These are phyloP conservation scores for Plasmodium gaboni DNA, from an alignment of 169 alveolate species.

Conservation along the genomic window DNA sequence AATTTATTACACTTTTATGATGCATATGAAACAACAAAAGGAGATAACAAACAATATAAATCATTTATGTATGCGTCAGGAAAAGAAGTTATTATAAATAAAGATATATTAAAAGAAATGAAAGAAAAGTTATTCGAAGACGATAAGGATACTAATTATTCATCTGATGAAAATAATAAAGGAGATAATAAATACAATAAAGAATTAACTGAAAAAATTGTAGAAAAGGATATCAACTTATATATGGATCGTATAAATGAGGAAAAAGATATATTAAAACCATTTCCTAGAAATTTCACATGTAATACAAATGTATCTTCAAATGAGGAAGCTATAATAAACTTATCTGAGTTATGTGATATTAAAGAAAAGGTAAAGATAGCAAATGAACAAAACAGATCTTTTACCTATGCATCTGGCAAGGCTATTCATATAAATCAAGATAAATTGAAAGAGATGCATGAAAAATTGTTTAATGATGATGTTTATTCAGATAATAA, in stretches of 20 bases:
- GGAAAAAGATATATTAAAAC: no score
- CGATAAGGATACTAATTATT: not conserved
- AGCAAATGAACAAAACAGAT: not conserved
- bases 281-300: not conserved
- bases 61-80: conserved; percentile 22
- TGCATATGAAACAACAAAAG: not conserved
- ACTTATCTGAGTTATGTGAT: not conserved
- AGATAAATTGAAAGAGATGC: conserved; percentile 15
- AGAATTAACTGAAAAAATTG: no score
- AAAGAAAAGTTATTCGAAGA: conserved; percentile 12
- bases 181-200: not conserved
- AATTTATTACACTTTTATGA: not conserved
- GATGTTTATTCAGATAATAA: not conserved
- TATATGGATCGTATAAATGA: no score
- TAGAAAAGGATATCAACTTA: no score
- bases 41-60: not conserved
- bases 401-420: conserved; percentile 32
- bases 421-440: conserved; percentile 10
- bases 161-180: not conserved
- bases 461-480: conserved; percentile 14
- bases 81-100: conserved; percentile 21
- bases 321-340: not conserved
- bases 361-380: not conserved
- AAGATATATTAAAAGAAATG: conserved; percentile 15
- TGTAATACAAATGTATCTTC: not conserved